phyloP scores from a whole-genome alignment of 768 basidiomycete species.

The Lactarius hengduanensis region DNA sequence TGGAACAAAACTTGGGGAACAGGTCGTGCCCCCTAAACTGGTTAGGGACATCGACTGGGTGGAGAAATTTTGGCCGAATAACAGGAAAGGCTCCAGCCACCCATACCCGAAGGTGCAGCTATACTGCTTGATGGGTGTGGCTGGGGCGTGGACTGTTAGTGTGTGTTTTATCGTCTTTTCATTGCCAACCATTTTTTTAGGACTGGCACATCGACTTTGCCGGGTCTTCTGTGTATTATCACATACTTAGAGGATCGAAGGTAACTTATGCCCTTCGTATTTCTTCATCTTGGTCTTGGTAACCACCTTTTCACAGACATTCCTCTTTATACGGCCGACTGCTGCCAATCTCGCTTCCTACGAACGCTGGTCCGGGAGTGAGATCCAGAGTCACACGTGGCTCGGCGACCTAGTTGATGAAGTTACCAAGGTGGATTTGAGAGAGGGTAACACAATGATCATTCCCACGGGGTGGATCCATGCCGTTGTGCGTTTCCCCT shows the following conservation, averaged over 20 bases:
- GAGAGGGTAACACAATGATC: constrained; percentile 84
- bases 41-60: constrained; percentile 96
- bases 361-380: constrained; percentile 91
- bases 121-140: constrained; percentile 97
- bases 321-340: constrained; percentile 94
- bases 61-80: constrained; percentile 89
- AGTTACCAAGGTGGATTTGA: constrained; percentile 80
- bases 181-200: constrained; percentile 41
- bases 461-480: constrained; percentile 99
- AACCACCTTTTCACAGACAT: constrained; percentile 53
- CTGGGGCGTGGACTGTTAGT: constrained; percentile 88
- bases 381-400: constrained; percentile 86
- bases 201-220: constrained; percentile 99
- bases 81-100: constrained; percentile 64
- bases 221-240: constrained; percentile 97
- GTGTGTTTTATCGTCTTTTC: neutral
- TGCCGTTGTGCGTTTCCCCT: constrained; percentile 69
- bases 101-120: constrained; percentile 90
- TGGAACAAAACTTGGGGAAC: constrained; percentile 74
- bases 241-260: constrained; percentile 84
- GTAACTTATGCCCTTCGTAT: constrained; percentile 39
- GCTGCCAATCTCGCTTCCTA: constrained; percentile 83
- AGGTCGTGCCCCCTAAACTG: constrained; percentile 77
- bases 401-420: constrained; percentile 91
- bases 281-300: neutral